phyloP scores from a whole-genome alignment of 78 protist genomes.

The Fonticula alba region DNA sequence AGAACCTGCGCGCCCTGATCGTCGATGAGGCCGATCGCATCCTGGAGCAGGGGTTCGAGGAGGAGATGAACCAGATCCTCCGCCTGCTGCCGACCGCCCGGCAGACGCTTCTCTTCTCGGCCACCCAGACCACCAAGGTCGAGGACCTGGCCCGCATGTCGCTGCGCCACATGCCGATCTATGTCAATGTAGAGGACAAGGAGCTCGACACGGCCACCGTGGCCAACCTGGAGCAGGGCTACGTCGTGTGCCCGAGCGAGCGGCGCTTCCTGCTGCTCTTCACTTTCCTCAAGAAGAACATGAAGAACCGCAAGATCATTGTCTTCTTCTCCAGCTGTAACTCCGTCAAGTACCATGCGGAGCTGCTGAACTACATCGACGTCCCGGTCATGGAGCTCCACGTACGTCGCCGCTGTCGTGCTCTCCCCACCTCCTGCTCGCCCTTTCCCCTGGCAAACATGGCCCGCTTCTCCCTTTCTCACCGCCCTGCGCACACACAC shows the following conservation, averaged over 20 bases:
- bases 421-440: not conserved
- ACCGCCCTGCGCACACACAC: no score
- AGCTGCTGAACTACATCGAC: slow-evolving; percentile 94
- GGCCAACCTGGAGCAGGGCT: slow-evolving; percentile 79
- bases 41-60: slow-evolving; percentile 73
- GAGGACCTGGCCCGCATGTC: slow-evolving; percentile 77
- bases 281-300: slow-evolving; percentile 85
- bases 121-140: slow-evolving; percentile 89
- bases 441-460: no score
- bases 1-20: slow-evolving; percentile 67
- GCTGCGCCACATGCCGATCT: slow-evolving; percentile 42
- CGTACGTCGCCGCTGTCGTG: slow-evolving; percentile 11
- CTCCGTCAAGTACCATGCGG: slow-evolving; percentile 83
- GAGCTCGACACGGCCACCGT: slow-evolving; percentile 14
- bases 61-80: slow-evolving; percentile 82
- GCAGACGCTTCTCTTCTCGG: slow-evolving; percentile 90
- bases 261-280: slow-evolving; percentile 80
- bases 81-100: slow-evolving; percentile 68
- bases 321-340: slow-evolving; percentile 65
- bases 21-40: slow-evolving; percentile 98
- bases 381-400: slow-evolving; percentile 87
- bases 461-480: no score
- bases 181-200: slow-evolving; percentile 58
- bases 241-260: slow-evolving; percentile 70
- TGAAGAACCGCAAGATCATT: slow-evolving; percentile 61